Evolutionary conservation across 768 basidiomycete genomes (phyloP).

Genomic region (Sporobolomyces phaffii): DNA sequence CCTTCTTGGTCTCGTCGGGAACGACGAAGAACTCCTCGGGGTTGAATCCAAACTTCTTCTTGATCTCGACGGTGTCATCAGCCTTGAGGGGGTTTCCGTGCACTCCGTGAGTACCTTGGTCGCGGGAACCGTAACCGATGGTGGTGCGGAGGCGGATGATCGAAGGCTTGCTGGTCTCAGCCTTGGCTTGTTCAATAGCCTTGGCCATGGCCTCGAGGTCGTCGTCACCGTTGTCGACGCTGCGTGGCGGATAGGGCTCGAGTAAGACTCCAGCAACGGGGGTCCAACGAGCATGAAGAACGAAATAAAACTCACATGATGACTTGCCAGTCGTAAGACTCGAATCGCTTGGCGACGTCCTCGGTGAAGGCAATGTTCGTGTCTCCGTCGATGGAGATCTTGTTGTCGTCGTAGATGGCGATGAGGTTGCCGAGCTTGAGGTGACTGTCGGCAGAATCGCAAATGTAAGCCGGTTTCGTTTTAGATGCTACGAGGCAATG

Average conservation of each 20-base stretch:
- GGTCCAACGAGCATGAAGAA: constrained; percentile 46
- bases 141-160: constrained; percentile 59
- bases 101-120: constrained; percentile 87
- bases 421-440: constrained; percentile 88
- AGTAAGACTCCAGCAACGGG: no score
- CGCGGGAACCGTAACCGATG: constrained; percentile 88
- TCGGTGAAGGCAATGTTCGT: constrained; percentile 91
- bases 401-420: constrained; percentile 92
- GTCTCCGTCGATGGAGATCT: constrained; percentile 94
- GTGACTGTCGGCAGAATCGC: constrained; percentile 53
- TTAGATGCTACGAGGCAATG: neutral
- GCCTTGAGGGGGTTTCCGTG: constrained; percentile 90
- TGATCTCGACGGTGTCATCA: constrained; percentile 77
- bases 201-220: constrained; percentile 71
- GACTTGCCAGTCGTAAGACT: constrained; percentile 90
- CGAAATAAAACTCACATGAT: constrained; percentile 69
- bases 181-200: constrained; percentile 70
- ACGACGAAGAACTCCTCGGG: constrained; percentile 71
- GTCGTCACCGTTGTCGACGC: constrained; percentile 48
- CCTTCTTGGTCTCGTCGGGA: constrained; percentile 63
- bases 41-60: constrained; percentile 76
- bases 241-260: neutral
- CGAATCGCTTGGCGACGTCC: constrained; percentile 79
- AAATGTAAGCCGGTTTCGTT: no score
- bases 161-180: constrained; percentile 74